Conservation (phyloP, 768 basidiomycete species). For the Suillus fuscotomentosus region DNA sequence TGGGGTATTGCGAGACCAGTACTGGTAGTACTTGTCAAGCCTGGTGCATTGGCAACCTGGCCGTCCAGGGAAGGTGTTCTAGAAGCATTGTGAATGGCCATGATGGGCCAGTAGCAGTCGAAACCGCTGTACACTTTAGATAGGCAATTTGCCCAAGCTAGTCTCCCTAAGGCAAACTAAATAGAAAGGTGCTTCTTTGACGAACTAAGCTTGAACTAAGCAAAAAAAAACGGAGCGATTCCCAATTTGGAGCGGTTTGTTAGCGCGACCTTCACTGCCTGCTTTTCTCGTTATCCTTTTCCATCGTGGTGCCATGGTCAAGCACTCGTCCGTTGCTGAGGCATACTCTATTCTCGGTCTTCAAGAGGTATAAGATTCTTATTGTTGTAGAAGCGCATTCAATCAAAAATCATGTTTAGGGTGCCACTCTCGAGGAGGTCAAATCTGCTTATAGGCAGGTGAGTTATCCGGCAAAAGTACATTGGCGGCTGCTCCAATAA, state of each 20-base stretch:
- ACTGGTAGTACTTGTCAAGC: not conserved
- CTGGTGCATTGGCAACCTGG: not conserved
- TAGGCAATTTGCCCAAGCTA: not conserved
- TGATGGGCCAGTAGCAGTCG: not conserved
- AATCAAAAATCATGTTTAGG: slow-evolving; percentile 37
- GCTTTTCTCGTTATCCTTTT: slow-evolving; percentile 12
- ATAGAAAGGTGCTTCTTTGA: not conserved
- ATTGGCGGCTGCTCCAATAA: slow-evolving; percentile 3
- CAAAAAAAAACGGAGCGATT: slow-evolving; percentile 5
- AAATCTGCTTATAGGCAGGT: slow-evolving; percentile 73
- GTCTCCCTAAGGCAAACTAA: not conserved
- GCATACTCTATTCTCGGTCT: slow-evolving; percentile 50
- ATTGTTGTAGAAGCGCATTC: not conserved
- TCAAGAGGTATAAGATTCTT: slow-evolving; percentile 40
- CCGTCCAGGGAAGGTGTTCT: not conserved
- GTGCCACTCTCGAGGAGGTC: slow-evolving; percentile 58
- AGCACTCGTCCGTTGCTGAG: slow-evolving; percentile 33
- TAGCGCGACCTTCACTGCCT: slow-evolving; percentile 17
- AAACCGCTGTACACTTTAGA: not conserved
- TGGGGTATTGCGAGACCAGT: slow-evolving; percentile 6
- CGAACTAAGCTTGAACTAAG: not conserved
- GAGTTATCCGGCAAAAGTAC: slow-evolving; percentile 10
- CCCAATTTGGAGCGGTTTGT: slow-evolving; percentile 24
- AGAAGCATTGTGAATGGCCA: not conserved
- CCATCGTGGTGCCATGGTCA: slow-evolving; percentile 30